A percentile compares a stretch with the other conserved stretches of the same genome.
Conservation (phyloP, 257 asterid species). For the Nicotiana noctiflora region DNA sequence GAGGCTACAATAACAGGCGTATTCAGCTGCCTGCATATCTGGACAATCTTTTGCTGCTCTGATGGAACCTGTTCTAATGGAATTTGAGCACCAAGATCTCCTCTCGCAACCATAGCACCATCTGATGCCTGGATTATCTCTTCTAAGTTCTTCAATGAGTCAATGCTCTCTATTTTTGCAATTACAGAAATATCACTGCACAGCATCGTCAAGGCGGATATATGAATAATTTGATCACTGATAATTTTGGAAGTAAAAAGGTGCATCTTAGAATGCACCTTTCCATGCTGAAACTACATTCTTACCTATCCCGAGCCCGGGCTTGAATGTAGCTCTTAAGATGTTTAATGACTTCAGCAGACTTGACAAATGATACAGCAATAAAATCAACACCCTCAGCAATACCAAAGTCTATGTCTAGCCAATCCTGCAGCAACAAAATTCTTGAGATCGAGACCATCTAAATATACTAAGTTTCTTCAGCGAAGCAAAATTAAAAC, state of each 20-base stretch:
- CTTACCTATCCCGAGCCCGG: conserved; percentile 88
- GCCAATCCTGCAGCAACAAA: conserved; percentile 67
- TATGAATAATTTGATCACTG: not conserved
- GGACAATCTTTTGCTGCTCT: conserved; percentile 83
- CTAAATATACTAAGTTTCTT: not conserved
- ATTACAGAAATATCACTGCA: conserved; percentile 83
- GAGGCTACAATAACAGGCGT: conserved; percentile 96
- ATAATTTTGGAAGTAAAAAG: not conserved
- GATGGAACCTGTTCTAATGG: conserved; percentile 99
- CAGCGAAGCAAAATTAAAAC: not conserved
- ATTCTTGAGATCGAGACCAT: conserved; percentile 19
- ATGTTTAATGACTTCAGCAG: conserved; percentile 95
- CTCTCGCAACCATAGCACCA: conserved; percentile 99
- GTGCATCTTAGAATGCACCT: not conserved
- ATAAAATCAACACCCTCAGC: conserved; percentile 97
- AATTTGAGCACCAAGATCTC: conserved; percentile 97
- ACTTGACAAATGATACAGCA: conserved; percentile 96
- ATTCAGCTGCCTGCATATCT: conserved; percentile 77
- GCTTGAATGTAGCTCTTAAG: conserved; percentile 94
- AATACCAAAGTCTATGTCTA: conserved; percentile 96
- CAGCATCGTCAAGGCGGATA: conserved; percentile 10
- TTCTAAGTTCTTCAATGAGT: conserved; percentile 86
- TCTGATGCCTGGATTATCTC: conserved; percentile 88
- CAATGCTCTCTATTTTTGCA: conserved; percentile 94
- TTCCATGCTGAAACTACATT: not conserved